phyloP scores from a whole-genome alignment of 2,329 filamentous ascomycete species.

The Fusarium veterinarium region DNA sequence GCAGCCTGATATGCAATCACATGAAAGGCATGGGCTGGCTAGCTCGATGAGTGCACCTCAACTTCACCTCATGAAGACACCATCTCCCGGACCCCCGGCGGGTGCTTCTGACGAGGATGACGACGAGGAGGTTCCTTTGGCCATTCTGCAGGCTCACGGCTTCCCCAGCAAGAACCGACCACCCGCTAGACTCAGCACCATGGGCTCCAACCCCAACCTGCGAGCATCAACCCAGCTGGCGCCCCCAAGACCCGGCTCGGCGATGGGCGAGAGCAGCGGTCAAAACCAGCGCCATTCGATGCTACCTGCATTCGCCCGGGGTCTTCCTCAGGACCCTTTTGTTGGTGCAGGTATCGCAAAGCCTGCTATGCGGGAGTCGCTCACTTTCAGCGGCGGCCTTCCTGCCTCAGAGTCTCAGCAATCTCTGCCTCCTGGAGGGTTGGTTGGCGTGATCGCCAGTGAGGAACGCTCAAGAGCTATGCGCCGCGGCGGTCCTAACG shows the following conservation, averaged over 20 bases:
- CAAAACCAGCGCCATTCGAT: conserved; percentile 53
- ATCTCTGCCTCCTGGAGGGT: conserved; percentile 74
- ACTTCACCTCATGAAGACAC: conserved; percentile 55
- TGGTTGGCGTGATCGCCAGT: conserved; percentile 88
- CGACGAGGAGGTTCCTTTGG: conserved; percentile 88
- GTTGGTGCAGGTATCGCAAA: conserved; percentile 82
- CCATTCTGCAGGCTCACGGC: conserved; percentile 87
- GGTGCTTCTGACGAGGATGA: conserved; percentile 83
- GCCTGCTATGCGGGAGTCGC: conserved; percentile 77
- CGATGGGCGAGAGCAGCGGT: conserved; percentile 59
- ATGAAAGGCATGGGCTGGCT: conserved; percentile 65
- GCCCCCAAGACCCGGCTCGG: conserved; percentile 65
- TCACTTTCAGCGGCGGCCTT: conserved; percentile 73
- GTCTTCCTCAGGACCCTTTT: conserved; percentile 87
- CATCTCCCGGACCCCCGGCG: conserved; percentile 53
- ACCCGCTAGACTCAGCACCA: conserved; percentile 72
- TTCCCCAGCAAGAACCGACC: conserved; percentile 84
- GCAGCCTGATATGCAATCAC: conserved; percentile 49
- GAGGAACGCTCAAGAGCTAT: conserved; percentile 84
- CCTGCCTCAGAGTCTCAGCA: conserved; percentile 52
- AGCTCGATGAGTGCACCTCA: conserved; percentile 73
- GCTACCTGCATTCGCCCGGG: conserved; percentile 84
- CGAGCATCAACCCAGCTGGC: conserved; percentile 62
- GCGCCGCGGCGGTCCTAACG: conserved; percentile 80
- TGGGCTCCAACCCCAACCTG: conserved; percentile 78